These are phyloP conservation scores for Aphanoascus verrucosus DNA, from an alignment of 2,329 filamentous ascomycete genomes.

Conservation along the genomic window DNA sequence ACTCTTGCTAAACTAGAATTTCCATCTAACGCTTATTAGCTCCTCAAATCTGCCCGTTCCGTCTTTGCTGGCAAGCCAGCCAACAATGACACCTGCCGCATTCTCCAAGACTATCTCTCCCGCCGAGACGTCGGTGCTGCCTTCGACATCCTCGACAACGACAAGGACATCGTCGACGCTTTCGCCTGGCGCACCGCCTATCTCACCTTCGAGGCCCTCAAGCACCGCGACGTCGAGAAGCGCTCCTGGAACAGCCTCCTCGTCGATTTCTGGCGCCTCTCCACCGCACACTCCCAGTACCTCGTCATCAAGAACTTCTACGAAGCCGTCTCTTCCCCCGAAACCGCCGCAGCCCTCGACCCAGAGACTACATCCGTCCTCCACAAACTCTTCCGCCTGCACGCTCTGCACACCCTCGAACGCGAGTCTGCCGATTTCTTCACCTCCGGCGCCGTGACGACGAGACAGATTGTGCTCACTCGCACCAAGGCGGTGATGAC, in stretches of 20 bases:
- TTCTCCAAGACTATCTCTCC: conserved; percentile 54
- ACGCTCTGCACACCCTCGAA: conserved; percentile 56
- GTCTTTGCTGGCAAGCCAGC: conserved; percentile 56
- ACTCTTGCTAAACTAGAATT: background rate
- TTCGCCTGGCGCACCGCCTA: conserved; percentile 67
- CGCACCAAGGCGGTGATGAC: conserved; percentile 58
- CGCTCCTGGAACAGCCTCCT: conserved; percentile 66
- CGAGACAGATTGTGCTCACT: conserved; percentile 60
- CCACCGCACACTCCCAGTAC: conserved; percentile 65
- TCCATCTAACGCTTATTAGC: conserved; percentile 25
- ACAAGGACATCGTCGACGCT: conserved; percentile 59
- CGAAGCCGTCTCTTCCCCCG: conserved; percentile 49
- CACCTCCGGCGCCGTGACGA: conserved; percentile 55
- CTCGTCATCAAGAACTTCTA: conserved; percentile 74
- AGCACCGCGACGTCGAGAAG: conserved; percentile 64
- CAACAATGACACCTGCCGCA: conserved; percentile 57
- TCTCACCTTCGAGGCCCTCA: conserved; percentile 64
- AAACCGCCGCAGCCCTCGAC: conserved; percentile 46
- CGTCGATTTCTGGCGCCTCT: conserved; percentile 67
- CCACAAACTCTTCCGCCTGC: conserved; percentile 57
- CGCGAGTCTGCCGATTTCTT: conserved; percentile 63
- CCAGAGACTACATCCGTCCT: conserved; percentile 48
- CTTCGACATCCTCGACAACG: conserved; percentile 60
- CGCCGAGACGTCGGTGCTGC: conserved; percentile 60
- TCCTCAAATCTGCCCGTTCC: conserved; percentile 62